Base-by-base conservation (phyloP, 768 basidiomycete genomes). In the Xerocomellus amylosporus region DNA sequence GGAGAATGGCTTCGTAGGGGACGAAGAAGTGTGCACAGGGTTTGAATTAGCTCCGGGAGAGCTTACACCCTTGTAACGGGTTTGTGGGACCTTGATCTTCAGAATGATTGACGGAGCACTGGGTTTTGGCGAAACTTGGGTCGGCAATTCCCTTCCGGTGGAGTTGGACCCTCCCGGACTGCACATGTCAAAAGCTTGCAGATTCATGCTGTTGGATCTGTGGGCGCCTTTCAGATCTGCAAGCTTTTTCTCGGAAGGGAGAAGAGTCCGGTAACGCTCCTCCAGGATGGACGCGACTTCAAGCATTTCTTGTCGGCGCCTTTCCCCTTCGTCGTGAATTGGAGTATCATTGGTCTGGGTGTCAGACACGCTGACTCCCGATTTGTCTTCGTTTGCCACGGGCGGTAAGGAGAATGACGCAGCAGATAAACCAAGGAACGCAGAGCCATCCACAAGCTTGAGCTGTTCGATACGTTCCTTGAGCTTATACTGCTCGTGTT, bases 401-500 rank as follows among this genome's bases (percentile, higher is more conserved):
- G 65, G 42, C 4, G 65, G 71, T 38, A 50, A 51, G n/a, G 82
- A 74, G 66, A 89, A 89, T 34, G 76, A 77, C 17, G 80, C 71
- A 6, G 83, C 79, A 38, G 86, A 80, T 42, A 88, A 73, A 26
- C 75, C 64, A 30, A 90, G 79, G 69, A 91, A 92, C 3, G 86
- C 84, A 50, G 79, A 71, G 45, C 79, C 71, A 55, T 91, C 88
- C 84, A 94, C 87, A 26, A 75, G 77, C 51, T 78, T 80, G 52
- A 94, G 77, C 64, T 93, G 88, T 48, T 94, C 91, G 56, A 94
- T 88, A 34, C 93, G 84, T 64, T 93, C 87, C 69, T 88, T 88
- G 64, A 96, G 83, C 67, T 93, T 92, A 74, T 93, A 93, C 61
- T 93, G 90, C 65, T 94, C 92, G 60, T 93, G 87, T 71, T 89